phyloP scores from a whole-genome alignment of 169 alveolate genomes.

The Cryptosporidium tyzzeri region DNA sequence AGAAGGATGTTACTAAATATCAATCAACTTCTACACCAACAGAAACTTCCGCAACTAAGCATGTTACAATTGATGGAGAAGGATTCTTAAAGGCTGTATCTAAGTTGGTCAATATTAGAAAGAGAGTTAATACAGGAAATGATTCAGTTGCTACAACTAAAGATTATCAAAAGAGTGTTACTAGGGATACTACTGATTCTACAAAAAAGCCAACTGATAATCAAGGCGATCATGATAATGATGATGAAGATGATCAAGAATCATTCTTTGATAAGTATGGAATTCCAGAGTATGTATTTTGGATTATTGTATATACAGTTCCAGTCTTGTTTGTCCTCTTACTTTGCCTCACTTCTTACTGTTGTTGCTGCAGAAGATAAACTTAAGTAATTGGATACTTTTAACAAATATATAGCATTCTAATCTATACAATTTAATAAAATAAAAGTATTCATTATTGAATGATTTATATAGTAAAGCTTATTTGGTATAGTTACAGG shows the following conservation, averaged over 20 bases:
- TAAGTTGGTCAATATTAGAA: conserved; percentile 46
- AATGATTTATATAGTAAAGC: background rate
- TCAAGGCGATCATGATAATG: background rate
- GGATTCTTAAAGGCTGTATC: conserved; percentile 63
- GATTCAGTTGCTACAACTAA: background rate
- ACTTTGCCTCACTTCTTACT: conserved; percentile 29
- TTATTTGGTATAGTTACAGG: too few relatives aligned
- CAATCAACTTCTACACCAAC: background rate
- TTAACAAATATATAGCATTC: background rate
- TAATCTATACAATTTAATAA: background rate
- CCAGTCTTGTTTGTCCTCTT: conserved; percentile 20
- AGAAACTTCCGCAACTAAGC: background rate
- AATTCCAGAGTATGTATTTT: conserved; percentile 40
- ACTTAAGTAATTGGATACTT: background rate
- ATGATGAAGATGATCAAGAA: conserved; percentile 22
- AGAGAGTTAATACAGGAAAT: conserved; percentile 1
- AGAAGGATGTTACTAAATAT: background rate
- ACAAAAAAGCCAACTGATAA: background rate
- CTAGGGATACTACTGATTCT: background rate
- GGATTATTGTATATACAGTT: conserved; percentile 56
- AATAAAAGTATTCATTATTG: background rate
- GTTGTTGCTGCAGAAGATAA: conserved; percentile 54
- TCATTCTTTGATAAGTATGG: conserved; percentile 32
- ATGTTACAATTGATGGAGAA: conserved; percentile 4
- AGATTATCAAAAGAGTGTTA: conserved; percentile 1